Evolutionary conservation across 768 basidiomycete genomes (phyloP), one percentile per base, ranked within the genome.

Genomic region (Phylloporus arenicola): DNA sequence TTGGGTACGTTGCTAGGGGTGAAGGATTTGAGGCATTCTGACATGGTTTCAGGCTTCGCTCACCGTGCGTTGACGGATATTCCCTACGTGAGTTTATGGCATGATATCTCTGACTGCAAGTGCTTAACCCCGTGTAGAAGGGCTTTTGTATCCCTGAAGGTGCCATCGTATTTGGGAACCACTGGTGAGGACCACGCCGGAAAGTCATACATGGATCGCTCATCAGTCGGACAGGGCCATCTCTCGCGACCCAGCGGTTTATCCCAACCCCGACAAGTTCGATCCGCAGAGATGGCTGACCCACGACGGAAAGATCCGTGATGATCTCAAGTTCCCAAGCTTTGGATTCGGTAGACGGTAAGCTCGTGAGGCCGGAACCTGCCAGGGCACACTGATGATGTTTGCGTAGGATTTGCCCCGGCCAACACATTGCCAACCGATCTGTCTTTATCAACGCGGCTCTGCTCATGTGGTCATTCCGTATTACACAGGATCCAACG

Each of bases 361-460:
- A 47, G 50, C 16, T 42, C 6, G 14, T 44, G 19, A 29, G 25
- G 16, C 16, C 11, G 11, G 37, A 27, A 29, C 27, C 27, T 10
- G 3, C 13, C 1, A 5, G 17, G 17, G 20, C 19, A 3, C 11
- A 25, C 54, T 39, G 14, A 53, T 41, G 27, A 30, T 13, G 12
- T 24, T 47, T 19, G 11, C n/a, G 6, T 16, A 79, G 83, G n/a
- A 72, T 84, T 6, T 87, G 84, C 52, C 83, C 83, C 0, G 84
- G 84, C 0, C 77, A 79, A 57, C 75, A 83, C 60, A 76, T 87
- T 29, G 84, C 65, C 17, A 64, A 68, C 65, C 76, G 82, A 5
- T 86, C 84, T 7, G 64, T 87, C 3, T 84, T 83, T 57, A 70
- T 87, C 54, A 86, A 83, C 50, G 76, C 80, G 0, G 82, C 82